These are phyloP conservation scores for Curvularia lunata DNA, from an alignment of 2,329 filamentous ascomycete genomes.

Conservation along the genomic window DNA sequence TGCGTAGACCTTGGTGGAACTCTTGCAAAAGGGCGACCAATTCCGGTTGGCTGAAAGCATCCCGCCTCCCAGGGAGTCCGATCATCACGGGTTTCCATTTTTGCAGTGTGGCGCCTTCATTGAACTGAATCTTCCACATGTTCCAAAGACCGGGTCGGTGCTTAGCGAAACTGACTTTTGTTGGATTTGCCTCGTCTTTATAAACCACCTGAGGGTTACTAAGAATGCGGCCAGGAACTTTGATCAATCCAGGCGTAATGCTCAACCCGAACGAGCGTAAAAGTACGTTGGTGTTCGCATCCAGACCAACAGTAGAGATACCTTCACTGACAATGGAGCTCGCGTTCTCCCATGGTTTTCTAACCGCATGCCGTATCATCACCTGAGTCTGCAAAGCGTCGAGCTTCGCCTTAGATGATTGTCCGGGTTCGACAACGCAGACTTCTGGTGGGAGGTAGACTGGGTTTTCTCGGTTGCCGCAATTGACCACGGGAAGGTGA, in stretches of 20 bases:
- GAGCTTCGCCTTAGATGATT: slow-evolving; percentile 32
- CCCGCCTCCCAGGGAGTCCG: slow-evolving; percentile 8
- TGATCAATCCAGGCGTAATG: slow-evolving; percentile 67
- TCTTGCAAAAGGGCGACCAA: slow-evolving; percentile 14
- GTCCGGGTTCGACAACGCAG: slow-evolving; percentile 33
- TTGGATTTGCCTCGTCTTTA: slow-evolving; percentile 6
- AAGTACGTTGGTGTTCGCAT: slow-evolving; percentile 21
- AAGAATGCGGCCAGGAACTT: slow-evolving; percentile 73
- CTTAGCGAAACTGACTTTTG: slow-evolving; percentile 31
- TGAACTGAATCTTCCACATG: slow-evolving; percentile 31
- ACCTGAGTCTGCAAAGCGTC: slow-evolving; percentile 29
- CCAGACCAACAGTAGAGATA: slow-evolving; percentile 23
- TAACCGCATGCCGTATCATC: slow-evolving; percentile 39
- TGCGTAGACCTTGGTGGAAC: slow-evolving; percentile 17
- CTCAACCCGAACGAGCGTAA: slow-evolving; percentile 64
- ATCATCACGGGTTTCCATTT: slow-evolving; percentile 26
- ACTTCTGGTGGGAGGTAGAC: slow-evolving; percentile 35
- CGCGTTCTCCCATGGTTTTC: slow-evolving; percentile 35
- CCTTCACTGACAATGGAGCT: slow-evolving; percentile 22
- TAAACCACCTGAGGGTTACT: slow-evolving; percentile 67
- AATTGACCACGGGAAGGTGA: slow-evolving; percentile 32
- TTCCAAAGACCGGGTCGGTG: slow-evolving; percentile 64
- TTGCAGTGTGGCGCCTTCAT: slow-evolving; percentile 9
- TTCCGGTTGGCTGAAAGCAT: slow-evolving; percentile 10
- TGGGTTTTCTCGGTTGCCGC: slow-evolving; percentile 31